phyloP scores from a whole-genome alignment of 352 stramenopile species.

The Phytopythium chamaehyphon region DNA sequence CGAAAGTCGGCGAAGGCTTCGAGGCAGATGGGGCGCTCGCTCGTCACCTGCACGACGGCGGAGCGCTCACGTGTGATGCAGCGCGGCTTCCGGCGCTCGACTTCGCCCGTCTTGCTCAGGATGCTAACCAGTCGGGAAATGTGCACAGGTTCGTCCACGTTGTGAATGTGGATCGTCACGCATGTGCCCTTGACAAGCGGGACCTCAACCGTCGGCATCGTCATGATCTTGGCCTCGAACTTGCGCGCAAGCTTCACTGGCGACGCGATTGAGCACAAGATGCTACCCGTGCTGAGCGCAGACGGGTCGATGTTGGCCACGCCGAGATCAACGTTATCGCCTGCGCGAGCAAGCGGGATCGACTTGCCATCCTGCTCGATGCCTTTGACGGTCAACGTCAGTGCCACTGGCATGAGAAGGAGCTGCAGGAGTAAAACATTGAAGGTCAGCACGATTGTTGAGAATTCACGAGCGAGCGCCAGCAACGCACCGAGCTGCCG shows the following conservation, averaged over 20 bases:
- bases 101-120: constrained; percentile 61
- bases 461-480: neutral
- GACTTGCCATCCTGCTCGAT: constrained; percentile 75
- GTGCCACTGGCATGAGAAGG: constrained; percentile 54
- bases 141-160: constrained; percentile 82
- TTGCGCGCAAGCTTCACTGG: constrained; percentile 65
- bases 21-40: constrained; percentile 68
- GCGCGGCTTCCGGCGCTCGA: constrained; percentile 79
- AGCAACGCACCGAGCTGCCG: constrained; percentile 54
- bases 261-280: constrained; percentile 78
- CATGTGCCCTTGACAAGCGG: constrained; percentile 81
- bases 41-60: constrained; percentile 82
- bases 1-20: constrained; percentile 78
- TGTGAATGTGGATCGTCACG: constrained; percentile 84
- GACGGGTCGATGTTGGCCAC: constrained; percentile 70
- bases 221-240: constrained; percentile 90
- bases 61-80: constrained; percentile 85
- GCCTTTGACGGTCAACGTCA: constrained; percentile 51
- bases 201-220: constrained; percentile 81
- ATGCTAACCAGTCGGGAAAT: constrained; percentile 78
- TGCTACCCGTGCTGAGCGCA: constrained; percentile 71
- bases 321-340: constrained; percentile 78
- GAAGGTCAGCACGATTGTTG: neutral
- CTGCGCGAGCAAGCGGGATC: constrained; percentile 57
- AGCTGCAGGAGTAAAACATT: constrained; percentile 40